Percentiles rank a stretch among this genome's conserved stretches.
Evolutionary conservation across 2,329 filamentous ascomycete genomes (phyloP).

Genomic region (Ustulina deusta): DNA sequence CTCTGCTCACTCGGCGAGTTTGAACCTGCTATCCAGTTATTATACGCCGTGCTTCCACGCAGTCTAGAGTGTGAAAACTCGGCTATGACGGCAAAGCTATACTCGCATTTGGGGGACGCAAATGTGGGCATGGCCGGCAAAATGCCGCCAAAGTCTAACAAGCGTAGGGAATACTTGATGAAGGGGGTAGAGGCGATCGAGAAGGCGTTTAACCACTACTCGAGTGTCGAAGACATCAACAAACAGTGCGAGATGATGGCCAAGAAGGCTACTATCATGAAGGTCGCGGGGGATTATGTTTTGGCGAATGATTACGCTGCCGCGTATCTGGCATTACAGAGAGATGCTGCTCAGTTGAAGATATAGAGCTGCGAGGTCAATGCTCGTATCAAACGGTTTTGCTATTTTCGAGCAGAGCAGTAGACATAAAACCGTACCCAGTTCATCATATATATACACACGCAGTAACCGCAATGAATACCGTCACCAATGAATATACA

Average conservation of each 20-base stretch:
- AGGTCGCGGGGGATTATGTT: conserved; percentile 72
- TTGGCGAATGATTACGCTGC: conserved; percentile 75
- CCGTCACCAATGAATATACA: conserved; percentile 24
- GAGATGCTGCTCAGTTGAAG: conserved; percentile 51
- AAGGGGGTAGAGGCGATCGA: conserved; percentile 71
- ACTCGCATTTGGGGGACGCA: conserved; percentile 78
- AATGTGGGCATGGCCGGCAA: conserved; percentile 80
- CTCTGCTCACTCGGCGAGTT: conserved; percentile 79
- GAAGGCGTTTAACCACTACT: conserved; percentile 72
- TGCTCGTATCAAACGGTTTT: conserved; percentile 20
- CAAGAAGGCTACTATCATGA: conserved; percentile 84
- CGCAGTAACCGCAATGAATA: conserved; percentile 7
- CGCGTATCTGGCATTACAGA: conserved; percentile 70
- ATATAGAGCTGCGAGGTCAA: conserved; percentile 37
- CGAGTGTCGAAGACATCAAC: conserved; percentile 73
- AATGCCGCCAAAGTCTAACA: conserved; percentile 56
- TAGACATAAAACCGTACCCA: conserved; percentile 32
- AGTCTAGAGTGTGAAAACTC: conserved; percentile 77
- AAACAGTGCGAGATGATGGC: conserved; percentile 83
- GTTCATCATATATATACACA: conserved; percentile 37
- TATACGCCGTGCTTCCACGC: conserved; percentile 79
- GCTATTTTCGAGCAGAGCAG: conserved; percentile 17
- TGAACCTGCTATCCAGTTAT: conserved; percentile 70
- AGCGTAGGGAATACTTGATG: conserved; percentile 67
- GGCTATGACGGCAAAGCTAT: conserved; percentile 73